Evolutionary conservation across 2,329 filamentous ascomycete genomes (phyloP), one percentile per base, ranked within the genome.

Genomic region (Epichloe festucae): DNA sequence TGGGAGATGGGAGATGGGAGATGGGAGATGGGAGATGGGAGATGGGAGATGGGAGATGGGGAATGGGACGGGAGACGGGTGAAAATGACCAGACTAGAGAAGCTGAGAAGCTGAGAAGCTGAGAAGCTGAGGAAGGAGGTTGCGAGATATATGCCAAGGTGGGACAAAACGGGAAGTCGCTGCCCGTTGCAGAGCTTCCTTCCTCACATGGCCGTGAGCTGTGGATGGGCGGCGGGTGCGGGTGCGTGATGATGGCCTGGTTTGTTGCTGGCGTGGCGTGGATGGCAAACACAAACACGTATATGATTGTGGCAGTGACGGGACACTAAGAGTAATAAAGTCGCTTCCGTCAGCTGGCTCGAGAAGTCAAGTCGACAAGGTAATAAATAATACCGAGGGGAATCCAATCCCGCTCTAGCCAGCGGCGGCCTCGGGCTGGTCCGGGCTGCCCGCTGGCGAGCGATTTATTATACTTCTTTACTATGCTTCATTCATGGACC

Each of bases 221-320:
- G 19, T 11, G 40, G 11, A 23, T 42, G 40, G 21, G n/a, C 19
- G 19, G 40, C 14, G 12, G 14, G 14, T 39, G 40, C 40, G 23
- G 23, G 23, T 27, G n/a, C 19, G 19, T 19, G n/a, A 6, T 23
- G 23, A 23, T 23, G 23, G 6, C 23, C 23, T 7, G 23, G 23
- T 27, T 27, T 2, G 23, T 7, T 27, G 27, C 27, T 42, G 17
- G 40, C 40, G 17, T 41, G 23, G 23, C 19, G 42, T 45, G 19
- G 42, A 27, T 19, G 27, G 19, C 14, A 14, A 11, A 41, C 46
- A 10, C 34, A 36, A 17, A 17, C 3, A 21, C 3, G 19, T 21
- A 19, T 31, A 48, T 48, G 46, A 40, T 19, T 48, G 46, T 21
- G 46, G 46, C 46, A 48, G 46, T 48, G 38, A 41, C 35, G 11